phyloP scores from a whole-genome alignment of 2,329 filamentous ascomycete genomes.

The Zymoseptoria pseudotritici region DNA sequence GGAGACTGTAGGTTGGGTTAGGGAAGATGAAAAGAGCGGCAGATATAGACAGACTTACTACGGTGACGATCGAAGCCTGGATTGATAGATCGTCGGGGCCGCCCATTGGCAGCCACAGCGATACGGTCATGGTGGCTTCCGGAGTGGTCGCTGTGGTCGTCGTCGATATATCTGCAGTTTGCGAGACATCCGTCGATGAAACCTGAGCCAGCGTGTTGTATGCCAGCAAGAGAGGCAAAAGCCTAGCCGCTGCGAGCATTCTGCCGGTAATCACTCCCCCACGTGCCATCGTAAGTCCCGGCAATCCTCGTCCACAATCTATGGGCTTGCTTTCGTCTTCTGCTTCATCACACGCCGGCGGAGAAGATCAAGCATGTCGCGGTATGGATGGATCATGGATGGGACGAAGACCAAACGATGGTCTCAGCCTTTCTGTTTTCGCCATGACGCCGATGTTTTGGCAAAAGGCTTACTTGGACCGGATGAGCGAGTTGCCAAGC shows the following conservation, averaged over 20 bases:
- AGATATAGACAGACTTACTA: constrained; percentile 5
- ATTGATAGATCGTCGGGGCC: constrained; percentile 11
- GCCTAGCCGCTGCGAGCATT: neutral
- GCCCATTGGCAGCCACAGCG: constrained; percentile 14
- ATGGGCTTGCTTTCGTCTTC: neutral
- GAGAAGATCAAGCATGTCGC: neutral
- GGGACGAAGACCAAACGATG: neutral
- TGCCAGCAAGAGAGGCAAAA: neutral
- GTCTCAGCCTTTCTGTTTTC: neutral
- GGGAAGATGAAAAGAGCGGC: neutral
- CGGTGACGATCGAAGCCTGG: constrained; percentile 15
- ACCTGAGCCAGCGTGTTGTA: neutral
- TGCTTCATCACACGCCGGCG: no score
- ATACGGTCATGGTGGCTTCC: constrained; percentile 4
- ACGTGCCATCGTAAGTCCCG: neutral
- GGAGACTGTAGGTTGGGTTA: constrained; percentile 8
- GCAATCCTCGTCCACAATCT: neutral
- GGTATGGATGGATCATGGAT: neutral
- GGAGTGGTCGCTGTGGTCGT: neutral
- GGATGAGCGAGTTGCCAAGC: neutral
- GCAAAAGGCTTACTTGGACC: neutral
- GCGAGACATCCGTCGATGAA: neutral
- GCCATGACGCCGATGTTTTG: neutral
- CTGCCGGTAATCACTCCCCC: neutral
- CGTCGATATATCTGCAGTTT: neutral